Conservation (phyloP, 441 rosid genomes). For the Gossypium davidsonii region DNA sequence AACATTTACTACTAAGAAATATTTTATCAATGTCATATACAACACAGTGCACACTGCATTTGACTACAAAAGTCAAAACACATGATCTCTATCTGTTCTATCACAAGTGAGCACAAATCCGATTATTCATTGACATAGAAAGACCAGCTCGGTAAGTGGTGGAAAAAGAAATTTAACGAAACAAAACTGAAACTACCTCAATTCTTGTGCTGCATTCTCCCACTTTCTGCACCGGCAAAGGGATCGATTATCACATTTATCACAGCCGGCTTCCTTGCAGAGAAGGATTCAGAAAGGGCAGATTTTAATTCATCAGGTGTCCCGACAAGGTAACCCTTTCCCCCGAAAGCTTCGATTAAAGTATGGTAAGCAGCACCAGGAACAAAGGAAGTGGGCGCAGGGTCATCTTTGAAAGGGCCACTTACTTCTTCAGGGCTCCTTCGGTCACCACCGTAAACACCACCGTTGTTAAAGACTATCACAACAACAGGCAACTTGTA, state of each 20-base stretch:
- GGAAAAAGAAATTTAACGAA: neutral
- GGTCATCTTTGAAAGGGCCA: conserved; percentile 79
- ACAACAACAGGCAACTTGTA: conserved; percentile 81
- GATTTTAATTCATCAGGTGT: conserved; percentile 76
- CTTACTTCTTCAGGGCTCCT: conserved; percentile 71
- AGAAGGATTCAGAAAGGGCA: conserved; percentile 66
- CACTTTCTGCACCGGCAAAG: conserved; percentile 89
- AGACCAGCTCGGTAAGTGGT: neutral
- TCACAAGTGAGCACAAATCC: neutral
- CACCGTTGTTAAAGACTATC: conserved; percentile 89
- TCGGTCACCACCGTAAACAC: conserved; percentile 86
- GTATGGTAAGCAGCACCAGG: conserved; percentile 73
- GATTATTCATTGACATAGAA: neutral
- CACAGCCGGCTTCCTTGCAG: conserved; percentile 65
- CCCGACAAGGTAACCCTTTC: conserved; percentile 74
- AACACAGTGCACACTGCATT: neutral
- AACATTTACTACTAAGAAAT: neutral
- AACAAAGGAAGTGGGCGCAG: conserved; percentile 95
- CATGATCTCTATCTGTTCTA: neutral
- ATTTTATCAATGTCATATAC: neutral
- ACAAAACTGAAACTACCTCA: conserved; percentile 23
- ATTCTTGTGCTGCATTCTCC: conserved; percentile 91
- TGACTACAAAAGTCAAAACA: neutral
- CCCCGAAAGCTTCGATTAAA: conserved; percentile 87
- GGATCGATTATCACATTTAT: conserved; percentile 79